phyloP scores from a whole-genome alignment of 1,139 yeast species.

The Torulaspora pretoriensis region DNA sequence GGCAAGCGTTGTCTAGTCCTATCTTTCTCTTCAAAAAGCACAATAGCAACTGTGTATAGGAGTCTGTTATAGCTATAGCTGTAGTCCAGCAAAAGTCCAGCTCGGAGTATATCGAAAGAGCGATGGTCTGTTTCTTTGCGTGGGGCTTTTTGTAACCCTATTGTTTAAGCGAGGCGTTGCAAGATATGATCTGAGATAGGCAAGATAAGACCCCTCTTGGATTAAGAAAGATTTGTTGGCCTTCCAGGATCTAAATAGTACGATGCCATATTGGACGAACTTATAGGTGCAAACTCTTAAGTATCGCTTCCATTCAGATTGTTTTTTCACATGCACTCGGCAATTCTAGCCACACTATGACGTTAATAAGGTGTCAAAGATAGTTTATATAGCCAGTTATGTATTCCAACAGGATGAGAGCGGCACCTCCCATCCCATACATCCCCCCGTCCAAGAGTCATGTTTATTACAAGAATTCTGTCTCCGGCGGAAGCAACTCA shows the following conservation, averaged over 20 bases:
- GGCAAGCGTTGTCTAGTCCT: background rate
- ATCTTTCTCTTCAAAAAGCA: no score
- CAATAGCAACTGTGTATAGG: no score
- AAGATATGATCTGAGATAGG: background rate
- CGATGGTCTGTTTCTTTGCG: background rate
- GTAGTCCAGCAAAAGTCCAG: background rate
- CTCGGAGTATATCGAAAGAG: background rate
- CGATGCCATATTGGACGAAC: no score
- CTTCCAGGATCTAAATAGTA: no score
- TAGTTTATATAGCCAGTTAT: background rate
- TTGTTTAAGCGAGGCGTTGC: background rate
- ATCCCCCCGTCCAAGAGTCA: background rate
- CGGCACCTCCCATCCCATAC: slow-evolving; percentile 3
- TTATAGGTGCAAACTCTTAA: no score
- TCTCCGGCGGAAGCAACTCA: slow-evolving; percentile 5
- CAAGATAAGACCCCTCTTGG: background rate
- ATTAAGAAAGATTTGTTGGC: no score
- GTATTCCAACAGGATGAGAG: background rate
- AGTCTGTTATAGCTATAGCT: no score
- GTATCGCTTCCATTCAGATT: no score
- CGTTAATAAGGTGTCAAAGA: no score
- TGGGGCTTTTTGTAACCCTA: slow-evolving; percentile 2
- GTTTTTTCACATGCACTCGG: background rate
- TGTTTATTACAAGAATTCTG: slow-evolving; percentile 4
- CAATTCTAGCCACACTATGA: no score